Evolutionary conservation across 129 eudicot genomes (phyloP), one percentile per base, ranked within the genome.

Genomic region (Centella asiatica): DNA sequence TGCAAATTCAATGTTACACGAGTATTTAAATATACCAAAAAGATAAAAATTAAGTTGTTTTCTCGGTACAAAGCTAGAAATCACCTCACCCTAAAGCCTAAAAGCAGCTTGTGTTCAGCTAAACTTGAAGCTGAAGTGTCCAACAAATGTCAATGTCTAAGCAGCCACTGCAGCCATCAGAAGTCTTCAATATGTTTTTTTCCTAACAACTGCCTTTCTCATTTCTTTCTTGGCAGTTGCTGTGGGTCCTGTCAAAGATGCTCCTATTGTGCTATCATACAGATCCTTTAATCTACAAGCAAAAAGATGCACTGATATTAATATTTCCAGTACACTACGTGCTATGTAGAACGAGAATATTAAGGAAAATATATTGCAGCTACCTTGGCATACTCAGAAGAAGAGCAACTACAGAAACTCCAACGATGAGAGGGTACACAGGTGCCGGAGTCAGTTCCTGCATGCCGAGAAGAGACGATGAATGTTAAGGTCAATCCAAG

Each of bases 381-480:
- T 36, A 87, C 99, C 95, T 87, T 56, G 99, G 99, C 86, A 93
- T 84, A 53, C 92, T 74, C 53, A 93, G 69, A 71, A 93, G 77
- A 44, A 93, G 76, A 4, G 87, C 88, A 28, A 87, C 73, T 72
- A 76, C 86, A 39, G 79, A 69, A 54, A 93, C 77, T 72, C 99
- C 99, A 68, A 80, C 78, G 50, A 93, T 60, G 22, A 93, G 85
- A 54, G 89, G 96, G 72, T 87, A 87, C 28, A 87, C 90, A 31
- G 96, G 92, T 39, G 95, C 99, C 14, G 92, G 80, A 54, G 99
- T 93, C 80, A 87, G 71, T 65, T 93, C 99, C 96, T 92, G 94
- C 48, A 69, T 68, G 46, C 39, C 27, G 31, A 34, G 26, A 27
- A 26, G 23, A n/a, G n/a, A n/a, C n/a, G 55, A 27, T 2, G 11